A percentile compares a stretch with the other conserved stretches of the same genome.
Evolutionary conservation across 371 early-diverging fungal genomes (phyloP).

Genomic region (Mucor lusitanicus): DNA sequence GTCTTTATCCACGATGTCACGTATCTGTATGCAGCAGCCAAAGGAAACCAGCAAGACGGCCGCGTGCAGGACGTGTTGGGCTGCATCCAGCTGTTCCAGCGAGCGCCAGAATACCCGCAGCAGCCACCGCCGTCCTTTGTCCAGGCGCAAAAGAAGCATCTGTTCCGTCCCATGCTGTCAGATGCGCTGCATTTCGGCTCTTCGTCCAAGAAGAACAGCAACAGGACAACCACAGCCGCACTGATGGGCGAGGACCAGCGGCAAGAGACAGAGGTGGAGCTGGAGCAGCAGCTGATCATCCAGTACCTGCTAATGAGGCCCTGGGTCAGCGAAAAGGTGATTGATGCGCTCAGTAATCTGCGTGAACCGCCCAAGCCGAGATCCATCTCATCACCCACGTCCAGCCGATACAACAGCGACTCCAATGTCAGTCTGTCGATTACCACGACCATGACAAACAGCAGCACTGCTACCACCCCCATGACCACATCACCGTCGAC

Average conservation of each 20-base stretch:
- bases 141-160: constrained; percentile 44
- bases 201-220: constrained; percentile 11
- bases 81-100: constrained; percentile 49
- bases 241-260: constrained; percentile 18
- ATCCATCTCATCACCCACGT: constrained; percentile 13
- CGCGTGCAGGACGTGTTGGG: constrained; percentile 46
- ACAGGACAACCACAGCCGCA: constrained; percentile 12
- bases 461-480: background rate
- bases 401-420: background rate
- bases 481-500: background rate
- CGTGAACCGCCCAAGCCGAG: constrained; percentile 62
- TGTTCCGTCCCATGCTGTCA: constrained; percentile 40
- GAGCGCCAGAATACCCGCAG: constrained; percentile 58
- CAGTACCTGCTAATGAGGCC: constrained; percentile 60
- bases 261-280: constrained; percentile 23
- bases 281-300: constrained; percentile 48
- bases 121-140: constrained; percentile 48
- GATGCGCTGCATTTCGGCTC: constrained; percentile 46
- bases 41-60: constrained; percentile 46
- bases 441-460: background rate
- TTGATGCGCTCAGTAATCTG: constrained; percentile 65
- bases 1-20: constrained; percentile 77
- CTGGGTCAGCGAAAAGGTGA: constrained; percentile 62
- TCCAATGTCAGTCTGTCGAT: background rate
- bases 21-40: constrained; percentile 65